Base-by-base conservation (phyloP, 495 filamentous ascomycete species). In the Penicillium robsamsonii region DNA sequence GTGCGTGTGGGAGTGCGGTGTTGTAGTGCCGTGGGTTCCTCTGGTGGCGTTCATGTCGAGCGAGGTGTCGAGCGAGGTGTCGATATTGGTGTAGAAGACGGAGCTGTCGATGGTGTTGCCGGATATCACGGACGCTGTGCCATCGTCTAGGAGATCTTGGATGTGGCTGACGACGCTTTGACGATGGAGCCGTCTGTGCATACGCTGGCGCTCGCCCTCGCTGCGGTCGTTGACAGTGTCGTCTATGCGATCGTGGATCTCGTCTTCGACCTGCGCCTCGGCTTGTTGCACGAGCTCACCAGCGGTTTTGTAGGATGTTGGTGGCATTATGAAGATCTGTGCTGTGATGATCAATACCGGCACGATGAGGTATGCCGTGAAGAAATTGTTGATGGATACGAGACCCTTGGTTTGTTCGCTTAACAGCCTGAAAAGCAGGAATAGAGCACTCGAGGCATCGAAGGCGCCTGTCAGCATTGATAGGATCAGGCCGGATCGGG, bases 381-480 rank as follows among this genome's bases (percentile, higher is more conserved):
- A 96, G 76, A 96, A 93, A 46, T 79, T 77, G 51, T 82, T 75
- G 22, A 85, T 81, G 20, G 81, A 81, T 60, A 96, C 84, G 20
- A 64, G 58, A 25, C 84, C 84, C 22, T 75, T 61, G 1, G 82
- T 84, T 42, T 75, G 76, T 50, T 90, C 76, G 65, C 89, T 93
- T 29, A 90, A 70, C 29, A 96, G 70, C 2, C 91, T 82, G 68
- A 96, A 95, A n/a, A 91, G 59, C 13, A 96, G 79, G 66, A 96
- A 96, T 3, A 96, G 60, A n/a, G 91, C 90, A 63, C 87, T 91
- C 7, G 87, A 92, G 1, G 91, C 86, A 69, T 96, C 92, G 62
- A 96, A 96, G 38, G 91, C 91, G 5, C 92, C 92, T 0, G 91
- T 96, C 18, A 96, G 75, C 31, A 92, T 79, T 0, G 92, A 90